A percentile compares a stretch with the other conserved stretches of the same genome.
phyloP scores from a whole-genome alignment of 2,329 filamentous ascomycete genomes.

The Arthrobotrys conoides region DNA sequence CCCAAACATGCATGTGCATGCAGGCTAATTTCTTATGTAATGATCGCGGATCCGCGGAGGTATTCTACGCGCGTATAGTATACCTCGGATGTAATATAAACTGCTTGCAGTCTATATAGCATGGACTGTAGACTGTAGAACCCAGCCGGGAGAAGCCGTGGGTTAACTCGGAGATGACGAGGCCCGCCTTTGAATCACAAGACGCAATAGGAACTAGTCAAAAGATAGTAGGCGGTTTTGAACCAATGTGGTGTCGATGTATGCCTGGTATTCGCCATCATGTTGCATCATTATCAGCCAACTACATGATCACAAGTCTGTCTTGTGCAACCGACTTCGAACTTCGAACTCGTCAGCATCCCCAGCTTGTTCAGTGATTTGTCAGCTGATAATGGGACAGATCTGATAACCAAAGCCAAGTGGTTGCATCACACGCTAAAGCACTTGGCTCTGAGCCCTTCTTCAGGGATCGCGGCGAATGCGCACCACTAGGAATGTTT shows the following conservation, averaged over 20 bases:
- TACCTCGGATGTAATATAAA: neutral
- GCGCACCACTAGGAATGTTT: conserved; percentile 53
- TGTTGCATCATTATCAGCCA: conserved; percentile 43
- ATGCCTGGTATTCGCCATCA: conserved; percentile 10
- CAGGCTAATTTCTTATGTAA: conserved; percentile 2
- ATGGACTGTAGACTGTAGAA: no score
- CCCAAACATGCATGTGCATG: neutral
- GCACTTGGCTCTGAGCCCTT: conserved; percentile 41
- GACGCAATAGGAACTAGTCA: conserved; percentile 24
- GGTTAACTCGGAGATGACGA: conserved; percentile 12
- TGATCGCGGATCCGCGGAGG: neutral
- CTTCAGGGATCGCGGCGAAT: conserved; percentile 16
- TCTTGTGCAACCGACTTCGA: conserved; percentile 47
- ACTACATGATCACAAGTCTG: conserved; percentile 51
- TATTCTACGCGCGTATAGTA: neutral
- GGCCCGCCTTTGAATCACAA: conserved; percentile 1
- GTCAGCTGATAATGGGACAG: conserved; percentile 39
- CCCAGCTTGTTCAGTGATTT: conserved; percentile 27
- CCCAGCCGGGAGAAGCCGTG: conserved; percentile 19
- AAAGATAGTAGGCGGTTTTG: conserved; percentile 11
- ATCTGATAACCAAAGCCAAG: conserved; percentile 55
- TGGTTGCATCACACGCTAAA: conserved; percentile 9
- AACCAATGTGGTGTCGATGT: conserved; percentile 11
- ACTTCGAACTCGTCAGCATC: conserved; percentile 22
- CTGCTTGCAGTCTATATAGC: neutral